These are phyloP conservation scores for Gnomoniopsis sp. DNA, from an alignment of 2,329 filamentous ascomycete species.

Conservation along the genomic window DNA sequence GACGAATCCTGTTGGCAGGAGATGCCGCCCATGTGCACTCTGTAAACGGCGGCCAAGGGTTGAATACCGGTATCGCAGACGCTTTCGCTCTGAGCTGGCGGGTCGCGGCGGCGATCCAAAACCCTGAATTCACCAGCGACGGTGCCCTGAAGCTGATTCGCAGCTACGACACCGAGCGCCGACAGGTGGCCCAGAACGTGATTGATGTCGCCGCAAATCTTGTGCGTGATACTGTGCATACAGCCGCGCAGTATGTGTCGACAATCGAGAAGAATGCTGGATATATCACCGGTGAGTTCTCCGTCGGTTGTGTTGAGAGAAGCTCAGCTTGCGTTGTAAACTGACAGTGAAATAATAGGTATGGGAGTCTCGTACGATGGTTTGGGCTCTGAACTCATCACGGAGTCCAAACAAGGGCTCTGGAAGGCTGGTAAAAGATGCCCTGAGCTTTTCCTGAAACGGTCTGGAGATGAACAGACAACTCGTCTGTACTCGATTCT, in stretches of 20 bases:
- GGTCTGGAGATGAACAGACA: slow-evolving; percentile 26
- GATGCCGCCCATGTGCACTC: slow-evolving; percentile 57
- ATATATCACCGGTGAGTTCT: slow-evolving; percentile 40
- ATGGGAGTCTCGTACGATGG: slow-evolving; percentile 41
- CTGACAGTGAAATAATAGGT: slow-evolving; percentile 19
- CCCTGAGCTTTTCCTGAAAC: slow-evolving; percentile 35
- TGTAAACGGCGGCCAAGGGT: slow-evolving; percentile 53
- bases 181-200: slow-evolving; percentile 40
- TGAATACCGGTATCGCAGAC: slow-evolving; percentile 56
- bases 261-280: slow-evolving; percentile 45
- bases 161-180: slow-evolving; percentile 43
- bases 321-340: not conserved
- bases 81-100: slow-evolving; percentile 55
- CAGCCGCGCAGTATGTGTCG: slow-evolving; percentile 42
- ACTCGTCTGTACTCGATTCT: slow-evolving; percentile 8
- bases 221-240: slow-evolving; percentile 40
- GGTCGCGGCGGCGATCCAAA: slow-evolving; percentile 24
- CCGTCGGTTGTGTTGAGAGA: not conserved
- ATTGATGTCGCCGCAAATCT: slow-evolving; percentile 44
- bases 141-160: slow-evolving; percentile 29
- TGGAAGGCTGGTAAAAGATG: slow-evolving; percentile 37
- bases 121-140: slow-evolving; percentile 19
- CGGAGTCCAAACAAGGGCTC: slow-evolving; percentile 29
- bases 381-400: slow-evolving; percentile 32
- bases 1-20: slow-evolving; percentile 52